Conservation (phyloP, 139 green algal genomes). For the Closterium sp. region DNA sequence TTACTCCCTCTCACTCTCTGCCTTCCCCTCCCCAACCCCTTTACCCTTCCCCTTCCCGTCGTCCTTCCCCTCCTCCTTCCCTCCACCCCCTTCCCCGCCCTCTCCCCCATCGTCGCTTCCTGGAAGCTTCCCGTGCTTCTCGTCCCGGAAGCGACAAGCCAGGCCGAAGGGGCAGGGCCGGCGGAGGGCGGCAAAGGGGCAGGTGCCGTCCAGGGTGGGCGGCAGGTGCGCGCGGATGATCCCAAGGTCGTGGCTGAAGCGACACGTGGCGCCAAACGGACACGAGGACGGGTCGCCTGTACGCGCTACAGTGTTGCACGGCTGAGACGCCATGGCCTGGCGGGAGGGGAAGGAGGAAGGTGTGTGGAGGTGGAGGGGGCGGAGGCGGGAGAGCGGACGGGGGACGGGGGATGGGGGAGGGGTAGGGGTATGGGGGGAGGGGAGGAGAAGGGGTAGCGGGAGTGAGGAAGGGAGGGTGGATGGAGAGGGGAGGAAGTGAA, state of each 20-base stretch:
- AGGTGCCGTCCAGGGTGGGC: slow-evolving; percentile 22
- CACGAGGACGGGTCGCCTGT: slow-evolving; percentile 13
- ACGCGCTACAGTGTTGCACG: not conserved
- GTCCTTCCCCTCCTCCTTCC: too few species aligned
- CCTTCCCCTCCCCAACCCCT: not conserved
- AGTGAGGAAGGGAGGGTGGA: not conserved
- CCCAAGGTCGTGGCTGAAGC: slow-evolving; percentile 40
- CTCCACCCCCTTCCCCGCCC: not conserved
- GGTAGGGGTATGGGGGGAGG: not conserved
- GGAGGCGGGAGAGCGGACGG: not conserved
- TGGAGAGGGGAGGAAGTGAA: not conserved
- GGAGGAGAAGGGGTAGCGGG: not conserved
- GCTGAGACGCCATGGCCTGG: not conserved
- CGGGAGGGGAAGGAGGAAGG: too few species aligned
- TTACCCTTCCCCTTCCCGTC: not conserved
- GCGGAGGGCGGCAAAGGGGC: slow-evolving; percentile 12
- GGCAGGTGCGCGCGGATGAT: slow-evolving; percentile 23
- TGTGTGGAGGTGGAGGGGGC: too few species aligned
- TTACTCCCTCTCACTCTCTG: not conserved
- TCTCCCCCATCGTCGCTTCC: not conserved
- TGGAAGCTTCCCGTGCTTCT: not conserved
- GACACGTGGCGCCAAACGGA: slow-evolving; percentile 25
- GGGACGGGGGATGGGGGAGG: not conserved
- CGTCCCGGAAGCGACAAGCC: slow-evolving; percentile 36
- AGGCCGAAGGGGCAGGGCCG: slow-evolving; percentile 42